Conservation (phyloP, 2,329 filamentous ascomycete genomes). For the Diaporthe vexans region DNA sequence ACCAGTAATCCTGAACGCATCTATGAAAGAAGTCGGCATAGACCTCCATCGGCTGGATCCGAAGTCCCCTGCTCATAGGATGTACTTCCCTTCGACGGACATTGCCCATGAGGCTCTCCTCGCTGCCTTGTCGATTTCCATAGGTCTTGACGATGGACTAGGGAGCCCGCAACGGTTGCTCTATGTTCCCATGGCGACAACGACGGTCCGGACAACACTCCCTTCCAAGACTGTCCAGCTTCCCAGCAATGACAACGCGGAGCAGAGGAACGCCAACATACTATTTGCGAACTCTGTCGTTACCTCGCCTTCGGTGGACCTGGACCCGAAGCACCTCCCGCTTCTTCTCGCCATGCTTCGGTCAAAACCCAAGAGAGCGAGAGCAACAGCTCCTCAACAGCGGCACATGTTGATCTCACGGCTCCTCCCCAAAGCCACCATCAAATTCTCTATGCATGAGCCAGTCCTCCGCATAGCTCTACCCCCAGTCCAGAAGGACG, state of each 20-base stretch:
- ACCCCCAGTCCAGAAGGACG: constrained; percentile 77
- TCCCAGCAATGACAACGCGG: constrained; percentile 76
- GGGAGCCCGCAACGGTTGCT: constrained; percentile 87
- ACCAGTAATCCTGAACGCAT: constrained; percentile 86
- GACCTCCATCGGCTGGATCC: constrained; percentile 93
- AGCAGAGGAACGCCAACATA: constrained; percentile 95
- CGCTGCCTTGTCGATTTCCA: constrained; percentile 91
- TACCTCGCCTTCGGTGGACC: constrained; percentile 93
- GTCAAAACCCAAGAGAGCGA: constrained; percentile 60
- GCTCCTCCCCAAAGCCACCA: constrained; percentile 91
- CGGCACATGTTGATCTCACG: constrained; percentile 84
- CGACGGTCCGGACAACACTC: constrained; percentile 91
- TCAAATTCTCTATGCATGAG: constrained; percentile 97
- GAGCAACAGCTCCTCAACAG: constrained; percentile 55
- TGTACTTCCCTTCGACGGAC: constrained; percentile 96
- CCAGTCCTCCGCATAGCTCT: constrained; percentile 92
- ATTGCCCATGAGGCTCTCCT: constrained; percentile 95
- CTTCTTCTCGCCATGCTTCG: constrained; percentile 84
- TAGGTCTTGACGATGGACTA: constrained; percentile 91
- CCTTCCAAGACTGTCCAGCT: constrained; percentile 94
- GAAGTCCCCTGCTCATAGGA: constrained; percentile 93
- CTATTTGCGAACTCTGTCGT: constrained; percentile 96
- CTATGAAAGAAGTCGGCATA: constrained; percentile 96
- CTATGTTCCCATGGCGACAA: constrained; percentile 98
- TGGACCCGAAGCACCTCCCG: constrained; percentile 92